These are phyloP conservation scores for Wallacemonas sp. DNA, from an alignment of 208 protist genomes.

Conservation along the genomic window DNA sequence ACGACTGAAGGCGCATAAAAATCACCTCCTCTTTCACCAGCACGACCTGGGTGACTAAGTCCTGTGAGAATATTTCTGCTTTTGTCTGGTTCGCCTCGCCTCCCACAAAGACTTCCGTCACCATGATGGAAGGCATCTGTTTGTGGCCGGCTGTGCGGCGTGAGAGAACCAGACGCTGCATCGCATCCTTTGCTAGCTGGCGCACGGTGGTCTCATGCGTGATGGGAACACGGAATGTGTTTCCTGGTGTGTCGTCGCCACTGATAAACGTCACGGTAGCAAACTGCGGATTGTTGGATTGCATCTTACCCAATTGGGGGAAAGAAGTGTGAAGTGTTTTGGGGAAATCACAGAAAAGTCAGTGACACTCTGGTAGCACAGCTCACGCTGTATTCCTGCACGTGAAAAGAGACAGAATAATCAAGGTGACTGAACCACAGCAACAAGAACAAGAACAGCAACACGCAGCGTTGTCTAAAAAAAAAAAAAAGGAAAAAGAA, in stretches of 20 bases:
- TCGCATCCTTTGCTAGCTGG: conserved; percentile 78
- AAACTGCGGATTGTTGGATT: conserved; percentile 48
- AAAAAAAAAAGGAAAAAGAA: conserved; percentile 13
- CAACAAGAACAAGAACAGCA: background rate
- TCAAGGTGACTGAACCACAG: background rate
- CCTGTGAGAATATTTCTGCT: conserved; percentile 75
- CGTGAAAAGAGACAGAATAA: background rate
- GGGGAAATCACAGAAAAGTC: too few relatives aligned
- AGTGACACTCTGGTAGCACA: too few relatives aligned
- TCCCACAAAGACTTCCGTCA: conserved; percentile 76
- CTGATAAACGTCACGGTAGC: conserved; percentile 74
- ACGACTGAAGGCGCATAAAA: conserved; percentile 58
- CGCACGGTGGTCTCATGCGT: conserved; percentile 63
- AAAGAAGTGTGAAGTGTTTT: too few relatives aligned
- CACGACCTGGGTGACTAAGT: conserved; percentile 66
- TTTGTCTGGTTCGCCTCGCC: conserved; percentile 39
- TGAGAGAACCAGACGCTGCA: conserved; percentile 70
- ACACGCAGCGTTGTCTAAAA: background rate
- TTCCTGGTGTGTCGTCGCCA: conserved; percentile 26
- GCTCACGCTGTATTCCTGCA: too few relatives aligned
- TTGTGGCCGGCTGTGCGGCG: conserved; percentile 22
- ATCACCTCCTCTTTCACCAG: conserved; percentile 71
- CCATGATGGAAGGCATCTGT: conserved; percentile 31
- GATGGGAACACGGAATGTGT: conserved; percentile 79
- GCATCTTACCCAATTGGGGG: background rate